Percentiles rank a stretch among this genome's conserved stretches.
Evolutionary conservation across 164 flowering plant genomes (phyloP).

Genomic region (Chimonanthus salicifolius): DNA sequence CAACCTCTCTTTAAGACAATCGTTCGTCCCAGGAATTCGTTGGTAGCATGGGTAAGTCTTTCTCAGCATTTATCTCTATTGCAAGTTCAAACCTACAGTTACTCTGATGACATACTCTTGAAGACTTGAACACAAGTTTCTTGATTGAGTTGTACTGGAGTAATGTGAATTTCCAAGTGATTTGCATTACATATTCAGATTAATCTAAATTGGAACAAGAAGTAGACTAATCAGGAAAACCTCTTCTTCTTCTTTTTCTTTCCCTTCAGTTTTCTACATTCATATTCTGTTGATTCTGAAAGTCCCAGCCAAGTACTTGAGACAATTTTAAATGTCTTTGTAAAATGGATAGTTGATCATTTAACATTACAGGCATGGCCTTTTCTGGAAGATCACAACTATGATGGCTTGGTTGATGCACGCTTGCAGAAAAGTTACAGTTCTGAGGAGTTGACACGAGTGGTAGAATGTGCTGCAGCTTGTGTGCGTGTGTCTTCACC

Average conservation of each 20-base stretch:
- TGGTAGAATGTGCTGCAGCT: neutral
- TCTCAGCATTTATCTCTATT: neutral
- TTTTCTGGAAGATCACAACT: neutral
- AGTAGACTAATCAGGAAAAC: too few relatives aligned
- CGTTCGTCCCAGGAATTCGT: conserved; percentile 54
- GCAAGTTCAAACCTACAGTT: too few relatives aligned
- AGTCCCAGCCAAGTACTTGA: neutral
- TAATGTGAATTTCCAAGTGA: neutral
- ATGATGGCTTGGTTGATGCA: neutral
- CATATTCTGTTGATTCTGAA: too few relatives aligned
- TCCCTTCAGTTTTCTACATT: too few relatives aligned
- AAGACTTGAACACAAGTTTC: too few relatives aligned
- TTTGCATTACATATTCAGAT: neutral
- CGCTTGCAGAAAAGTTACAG: neutral
- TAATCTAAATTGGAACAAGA: neutral
- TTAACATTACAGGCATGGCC: neutral
- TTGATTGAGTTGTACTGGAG: too few relatives aligned
- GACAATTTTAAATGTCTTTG: neutral
- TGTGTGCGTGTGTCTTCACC: neutral
- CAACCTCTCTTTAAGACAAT: conserved; percentile 50
- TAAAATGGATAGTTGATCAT: neutral
- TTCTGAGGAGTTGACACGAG: neutral
- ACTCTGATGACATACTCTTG: too few relatives aligned
- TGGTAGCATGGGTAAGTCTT: conserved; percentile 79
- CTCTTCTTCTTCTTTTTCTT: too few relatives aligned